phyloP scores from a whole-genome alignment of 441 rosid genomes.

The Populus hybrid region DNA sequence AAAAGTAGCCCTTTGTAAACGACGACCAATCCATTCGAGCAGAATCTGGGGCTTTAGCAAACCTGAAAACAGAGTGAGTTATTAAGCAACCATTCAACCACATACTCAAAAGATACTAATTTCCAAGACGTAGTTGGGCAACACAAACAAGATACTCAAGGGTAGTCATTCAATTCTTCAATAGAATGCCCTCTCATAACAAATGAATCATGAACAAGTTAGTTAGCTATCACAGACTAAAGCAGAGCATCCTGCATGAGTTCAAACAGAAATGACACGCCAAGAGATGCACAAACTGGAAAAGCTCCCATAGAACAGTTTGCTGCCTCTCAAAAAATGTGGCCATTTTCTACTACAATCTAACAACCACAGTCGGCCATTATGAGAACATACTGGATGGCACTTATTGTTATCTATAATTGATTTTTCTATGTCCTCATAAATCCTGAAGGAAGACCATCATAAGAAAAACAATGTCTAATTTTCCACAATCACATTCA shows the following conservation, averaged over 20 bases:
- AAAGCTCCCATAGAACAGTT: background rate
- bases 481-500: background rate
- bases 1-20: slow-evolving; percentile 87
- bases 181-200: background rate
- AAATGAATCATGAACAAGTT: background rate
- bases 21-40: slow-evolving; percentile 85
- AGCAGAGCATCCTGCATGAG: background rate
- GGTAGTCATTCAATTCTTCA: background rate
- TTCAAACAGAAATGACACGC: background rate
- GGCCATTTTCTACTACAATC: background rate
- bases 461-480: background rate
- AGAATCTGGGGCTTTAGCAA: slow-evolving; percentile 79
- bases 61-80: slow-evolving; percentile 35
- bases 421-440: background rate
- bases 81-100: background rate
- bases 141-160: background rate
- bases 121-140: background rate
- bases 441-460: background rate
- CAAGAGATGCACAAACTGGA: background rate
- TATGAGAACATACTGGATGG: background rate
- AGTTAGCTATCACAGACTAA: background rate
- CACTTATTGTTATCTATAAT: background rate
- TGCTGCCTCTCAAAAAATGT: background rate
- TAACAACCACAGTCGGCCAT: background rate
- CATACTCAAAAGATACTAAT: background rate